Percentiles rank a stretch among this genome's conserved stretches.
phyloP scores from a whole-genome alignment of 345 rosid species.

The Corymbia maculata region DNA sequence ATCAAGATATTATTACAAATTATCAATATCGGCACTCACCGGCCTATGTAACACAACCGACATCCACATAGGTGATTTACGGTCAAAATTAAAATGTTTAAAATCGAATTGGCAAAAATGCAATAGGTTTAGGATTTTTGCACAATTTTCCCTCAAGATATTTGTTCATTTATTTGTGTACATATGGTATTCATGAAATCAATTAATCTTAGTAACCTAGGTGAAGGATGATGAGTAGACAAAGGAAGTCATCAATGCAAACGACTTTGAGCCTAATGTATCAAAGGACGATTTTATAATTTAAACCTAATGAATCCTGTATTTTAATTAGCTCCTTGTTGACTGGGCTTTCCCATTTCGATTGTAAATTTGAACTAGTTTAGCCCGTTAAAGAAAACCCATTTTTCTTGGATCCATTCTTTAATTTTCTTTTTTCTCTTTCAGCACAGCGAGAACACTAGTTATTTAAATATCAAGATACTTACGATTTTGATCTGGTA shows the following conservation, averaged over 20 bases:
- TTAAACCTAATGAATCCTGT: neutral
- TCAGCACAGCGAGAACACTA: neutral
- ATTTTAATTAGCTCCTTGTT: neutral
- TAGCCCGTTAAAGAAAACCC: neutral
- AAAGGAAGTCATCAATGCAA: neutral
- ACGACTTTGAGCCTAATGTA: neutral
- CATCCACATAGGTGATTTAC: no score
- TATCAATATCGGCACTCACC: no score
- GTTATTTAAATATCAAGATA: neutral
- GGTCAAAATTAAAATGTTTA: no score
- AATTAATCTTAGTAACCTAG: neutral
- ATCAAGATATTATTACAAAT: no score
- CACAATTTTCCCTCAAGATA: neutral
- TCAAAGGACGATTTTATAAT: neutral
- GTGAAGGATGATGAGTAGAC: neutral
- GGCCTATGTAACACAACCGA: no score
- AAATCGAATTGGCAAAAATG: no score
- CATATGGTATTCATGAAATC: neutral
- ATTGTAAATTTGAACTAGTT: neutral
- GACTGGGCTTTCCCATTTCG: neutral
- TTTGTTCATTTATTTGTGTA: neutral
- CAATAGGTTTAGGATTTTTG: no score
- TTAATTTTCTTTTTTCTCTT: neutral
- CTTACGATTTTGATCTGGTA: neutral
- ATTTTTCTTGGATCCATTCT: neutral